phyloP scores from a whole-genome alignment of 2,329 filamentous ascomycete species.

The Stenocarpella maydis region DNA sequence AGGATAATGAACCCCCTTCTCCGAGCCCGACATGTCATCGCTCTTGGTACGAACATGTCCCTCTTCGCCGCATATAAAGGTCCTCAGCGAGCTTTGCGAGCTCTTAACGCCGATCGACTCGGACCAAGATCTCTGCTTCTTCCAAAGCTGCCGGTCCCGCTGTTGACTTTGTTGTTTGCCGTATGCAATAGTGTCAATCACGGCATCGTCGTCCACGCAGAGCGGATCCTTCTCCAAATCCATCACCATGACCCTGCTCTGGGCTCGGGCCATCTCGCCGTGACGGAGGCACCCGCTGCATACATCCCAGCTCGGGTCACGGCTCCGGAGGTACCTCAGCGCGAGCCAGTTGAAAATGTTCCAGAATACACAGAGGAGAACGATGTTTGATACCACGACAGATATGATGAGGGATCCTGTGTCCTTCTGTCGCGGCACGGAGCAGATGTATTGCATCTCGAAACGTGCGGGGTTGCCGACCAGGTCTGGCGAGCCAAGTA shows the following conservation, averaged over 20 bases:
- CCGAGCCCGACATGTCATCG: neutral
- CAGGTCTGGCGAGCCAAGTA: constrained; percentile 23
- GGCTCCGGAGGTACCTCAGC: constrained; percentile 9
- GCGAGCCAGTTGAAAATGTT: constrained; percentile 29
- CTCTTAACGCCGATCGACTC: neutral
- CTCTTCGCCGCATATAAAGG: neutral
- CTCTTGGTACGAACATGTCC: neutral
- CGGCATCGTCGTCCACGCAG: constrained; percentile 13
- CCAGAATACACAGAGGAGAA: constrained; percentile 31
- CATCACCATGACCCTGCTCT: neutral
- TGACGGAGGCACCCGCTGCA: constrained; percentile 18
- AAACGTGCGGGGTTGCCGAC: constrained; percentile 20
- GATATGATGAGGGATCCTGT: constrained; percentile 29
- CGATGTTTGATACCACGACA: constrained; percentile 21
- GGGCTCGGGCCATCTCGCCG: neutral
- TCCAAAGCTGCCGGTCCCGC: neutral
- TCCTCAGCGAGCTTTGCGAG: neutral
- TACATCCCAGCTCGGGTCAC: constrained; percentile 17
- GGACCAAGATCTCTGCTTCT: neutral
- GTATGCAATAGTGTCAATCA: neutral
- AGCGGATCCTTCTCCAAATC: constrained; percentile 29
- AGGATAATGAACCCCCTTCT: neutral
- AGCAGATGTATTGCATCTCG: constrained; percentile 32
- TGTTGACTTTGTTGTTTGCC: neutral
- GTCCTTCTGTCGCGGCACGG: constrained; percentile 27